Evolutionary conservation across 179 eudicot species (phyloP).

Genomic region (Silene coronaria): DNA sequence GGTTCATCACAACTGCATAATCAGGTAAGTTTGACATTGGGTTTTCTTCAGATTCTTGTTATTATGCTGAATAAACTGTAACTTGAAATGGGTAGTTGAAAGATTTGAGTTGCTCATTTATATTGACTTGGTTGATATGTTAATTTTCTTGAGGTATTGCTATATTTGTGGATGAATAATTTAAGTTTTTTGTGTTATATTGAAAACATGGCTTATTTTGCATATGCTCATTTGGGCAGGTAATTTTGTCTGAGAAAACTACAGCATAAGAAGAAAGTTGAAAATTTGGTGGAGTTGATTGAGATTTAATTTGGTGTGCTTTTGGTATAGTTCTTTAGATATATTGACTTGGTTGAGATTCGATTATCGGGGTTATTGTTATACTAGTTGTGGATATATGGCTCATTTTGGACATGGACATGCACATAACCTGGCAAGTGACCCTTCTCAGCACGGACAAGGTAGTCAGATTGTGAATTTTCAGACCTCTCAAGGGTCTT

Average conservation of each 20-base stretch:
- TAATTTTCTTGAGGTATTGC: no score
- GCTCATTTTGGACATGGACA: slow-evolving; percentile 27
- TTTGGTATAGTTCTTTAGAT: neutral
- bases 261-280: neutral
- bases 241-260: no score
- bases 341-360: neutral
- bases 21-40: slow-evolving; percentile 22
- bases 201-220: neutral
- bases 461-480: slow-evolving; percentile 38
- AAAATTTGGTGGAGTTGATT: neutral
- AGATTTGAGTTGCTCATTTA: no score
- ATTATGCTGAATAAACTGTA: no score
- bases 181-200: neutral
- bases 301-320: neutral
- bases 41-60: slow-evolving; percentile 11
- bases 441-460: slow-evolving; percentile 46
- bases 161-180: no score
- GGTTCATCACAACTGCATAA: neutral
- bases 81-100: no score
- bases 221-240: neutral
- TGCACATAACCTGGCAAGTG: slow-evolving; percentile 17
- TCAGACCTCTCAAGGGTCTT: slow-evolving; percentile 45
- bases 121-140: no score
- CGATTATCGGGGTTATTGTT: neutral
- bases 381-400: slow-evolving; percentile 19